phyloP scores from a whole-genome alignment of 164 flowering plant species.

The Cinnamomum micranthum region DNA sequence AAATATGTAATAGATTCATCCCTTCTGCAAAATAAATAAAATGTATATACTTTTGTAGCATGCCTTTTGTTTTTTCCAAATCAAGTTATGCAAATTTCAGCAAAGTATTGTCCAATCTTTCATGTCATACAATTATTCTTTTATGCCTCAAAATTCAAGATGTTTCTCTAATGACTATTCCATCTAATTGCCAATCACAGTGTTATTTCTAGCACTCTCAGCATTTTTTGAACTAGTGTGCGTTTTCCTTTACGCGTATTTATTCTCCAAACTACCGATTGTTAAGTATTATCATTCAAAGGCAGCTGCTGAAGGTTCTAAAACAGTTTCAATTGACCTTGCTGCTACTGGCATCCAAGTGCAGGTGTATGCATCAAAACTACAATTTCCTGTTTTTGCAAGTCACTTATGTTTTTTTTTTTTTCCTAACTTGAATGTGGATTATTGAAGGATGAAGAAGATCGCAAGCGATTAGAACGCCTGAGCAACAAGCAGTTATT shows the following conservation, averaged over 20 bases:
- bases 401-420: background rate
- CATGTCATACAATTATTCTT: no score
- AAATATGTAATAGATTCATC: background rate
- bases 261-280: slow-evolving; percentile 63
- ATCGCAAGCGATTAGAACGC: slow-evolving; percentile 17
- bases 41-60: background rate
- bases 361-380: slow-evolving; percentile 9
- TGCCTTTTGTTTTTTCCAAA: no score
- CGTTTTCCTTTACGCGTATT: slow-evolving; percentile 51
- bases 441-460: slow-evolving; percentile 34
- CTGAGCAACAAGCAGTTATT: slow-evolving; percentile 57
- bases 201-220: slow-evolving; percentile 58
- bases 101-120: no score
- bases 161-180: background rate
- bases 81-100: background rate
- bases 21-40: no score
- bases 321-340: slow-evolving; percentile 72
- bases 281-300: slow-evolving; percentile 69
- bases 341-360: slow-evolving; percentile 59
- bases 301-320: slow-evolving; percentile 81
- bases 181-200: slow-evolving; percentile 35
- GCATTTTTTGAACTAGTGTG: slow-evolving; percentile 54
- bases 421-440: background rate
- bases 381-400: background rate
- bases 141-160: background rate